phyloP scores from a whole-genome alignment of 768 basidiomycete genomes.

The Chalciporus pseudorubinellus region DNA sequence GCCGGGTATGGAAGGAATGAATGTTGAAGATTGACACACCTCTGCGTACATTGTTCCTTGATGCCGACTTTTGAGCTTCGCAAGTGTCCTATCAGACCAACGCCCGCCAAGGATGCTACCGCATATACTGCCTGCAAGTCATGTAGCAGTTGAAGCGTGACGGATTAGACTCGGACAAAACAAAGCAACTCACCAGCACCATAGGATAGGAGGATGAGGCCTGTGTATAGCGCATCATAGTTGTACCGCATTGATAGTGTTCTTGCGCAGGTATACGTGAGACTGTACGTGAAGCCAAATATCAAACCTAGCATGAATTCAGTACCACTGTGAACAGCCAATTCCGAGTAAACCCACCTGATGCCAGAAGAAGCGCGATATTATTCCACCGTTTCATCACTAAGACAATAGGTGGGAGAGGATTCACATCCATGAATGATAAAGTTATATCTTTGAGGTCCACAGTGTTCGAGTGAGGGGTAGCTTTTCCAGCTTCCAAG shows the following conservation, averaged over 20 bases:
- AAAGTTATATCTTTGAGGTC: slow-evolving; percentile 42
- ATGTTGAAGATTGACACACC: slow-evolving; percentile 36
- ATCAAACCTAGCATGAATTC: slow-evolving; percentile 48
- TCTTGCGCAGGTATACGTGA: slow-evolving; percentile 72
- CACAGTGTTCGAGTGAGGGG: not conserved
- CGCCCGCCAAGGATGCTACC: slow-evolving; percentile 60
- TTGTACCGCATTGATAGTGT: slow-evolving; percentile 63
- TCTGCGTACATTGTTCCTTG: slow-evolving; percentile 56
- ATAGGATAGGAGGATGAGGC: slow-evolving; percentile 71
- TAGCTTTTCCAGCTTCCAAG: slow-evolving; percentile 6
- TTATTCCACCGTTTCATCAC: slow-evolving; percentile 69
- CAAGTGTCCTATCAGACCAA: slow-evolving; percentile 51
- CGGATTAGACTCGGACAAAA: not conserved
- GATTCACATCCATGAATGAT: slow-evolving; percentile 69
- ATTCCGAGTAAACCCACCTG: slow-evolving; percentile 13
- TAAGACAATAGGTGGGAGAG: slow-evolving; percentile 56
- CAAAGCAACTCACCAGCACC: slow-evolving; percentile 56
- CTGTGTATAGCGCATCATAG: slow-evolving; percentile 69
- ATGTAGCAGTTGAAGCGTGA: not conserved
- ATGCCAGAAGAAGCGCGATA: slow-evolving; percentile 47
- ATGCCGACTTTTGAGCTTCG: slow-evolving; percentile 39
- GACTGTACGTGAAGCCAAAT: slow-evolving; percentile 69
- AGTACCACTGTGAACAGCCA: not conserved
- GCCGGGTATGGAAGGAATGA: not conserved
- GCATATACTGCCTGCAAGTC: slow-evolving; percentile 40